A percentile compares a stretch with the other conserved stretches of the same genome.
phyloP scores from a whole-genome alignment of 768 basidiomycete species.

The Kondoa subrosea region DNA sequence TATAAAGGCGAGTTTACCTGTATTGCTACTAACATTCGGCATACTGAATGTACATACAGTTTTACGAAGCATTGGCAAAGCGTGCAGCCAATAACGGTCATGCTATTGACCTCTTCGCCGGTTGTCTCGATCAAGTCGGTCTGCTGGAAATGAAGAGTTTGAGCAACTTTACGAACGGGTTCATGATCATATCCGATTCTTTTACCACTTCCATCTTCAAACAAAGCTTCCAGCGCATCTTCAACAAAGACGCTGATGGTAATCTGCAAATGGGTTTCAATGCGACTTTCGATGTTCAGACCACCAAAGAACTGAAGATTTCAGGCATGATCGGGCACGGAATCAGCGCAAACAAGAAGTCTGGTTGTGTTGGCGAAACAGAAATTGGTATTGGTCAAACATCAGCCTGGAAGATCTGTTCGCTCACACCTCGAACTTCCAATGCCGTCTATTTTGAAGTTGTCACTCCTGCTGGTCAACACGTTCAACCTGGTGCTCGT shows the following conservation, averaged over 20 bases:
- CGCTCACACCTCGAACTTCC: conserved; percentile 68
- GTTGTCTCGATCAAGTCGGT: conserved; percentile 94
- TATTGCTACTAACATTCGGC: neutral
- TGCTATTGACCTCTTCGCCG: conserved; percentile 84
- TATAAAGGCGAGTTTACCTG: conserved; percentile 49
- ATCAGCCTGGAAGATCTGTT: conserved; percentile 93
- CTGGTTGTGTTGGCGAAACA: conserved; percentile 89
- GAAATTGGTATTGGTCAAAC: conserved; percentile 98
- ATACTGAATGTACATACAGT: conserved; percentile 38
- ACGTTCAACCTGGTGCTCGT: conserved; percentile 60
- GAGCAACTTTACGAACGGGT: conserved; percentile 88
- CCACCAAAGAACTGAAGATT: conserved; percentile 95
- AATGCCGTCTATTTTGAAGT: conserved; percentile 95
- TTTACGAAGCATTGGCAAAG: conserved; percentile 85
- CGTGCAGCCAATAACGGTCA: conserved; percentile 89
- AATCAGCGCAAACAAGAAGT: conserved; percentile 93
- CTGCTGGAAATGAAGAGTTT: conserved; percentile 92
- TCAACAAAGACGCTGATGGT: conserved; percentile 82
- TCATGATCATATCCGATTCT: conserved; percentile 87
- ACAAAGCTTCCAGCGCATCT: conserved; percentile 83
- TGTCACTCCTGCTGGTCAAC: conserved; percentile 76
- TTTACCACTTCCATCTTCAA: conserved; percentile 98
- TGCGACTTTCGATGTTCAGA: conserved; percentile 94
- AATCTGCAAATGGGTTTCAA: conserved; percentile 95
- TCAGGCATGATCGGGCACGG: conserved; percentile 95